phyloP scores from a whole-genome alignment of 441 rosid genomes.

The Kokia cookei region DNA sequence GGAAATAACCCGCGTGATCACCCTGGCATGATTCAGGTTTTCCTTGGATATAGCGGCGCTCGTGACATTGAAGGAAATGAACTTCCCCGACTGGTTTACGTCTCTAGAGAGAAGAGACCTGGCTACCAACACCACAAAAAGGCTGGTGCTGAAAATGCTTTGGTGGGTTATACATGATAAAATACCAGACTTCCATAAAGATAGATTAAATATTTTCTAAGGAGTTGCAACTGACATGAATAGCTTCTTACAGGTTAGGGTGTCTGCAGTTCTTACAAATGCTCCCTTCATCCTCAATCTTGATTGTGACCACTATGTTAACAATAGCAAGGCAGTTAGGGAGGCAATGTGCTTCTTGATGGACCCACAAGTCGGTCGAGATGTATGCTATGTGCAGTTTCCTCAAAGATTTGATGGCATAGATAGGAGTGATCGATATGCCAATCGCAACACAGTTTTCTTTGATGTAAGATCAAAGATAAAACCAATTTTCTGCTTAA shows the following conservation, averaged over 20 bases:
- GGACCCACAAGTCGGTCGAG: constrained; percentile 79
- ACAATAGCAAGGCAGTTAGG: constrained; percentile 80
- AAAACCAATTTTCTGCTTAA: constrained; percentile 3
- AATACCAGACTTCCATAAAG: background rate
- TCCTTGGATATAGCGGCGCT: constrained; percentile 87
- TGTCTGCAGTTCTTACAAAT: constrained; percentile 88
- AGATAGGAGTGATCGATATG: constrained; percentile 88
- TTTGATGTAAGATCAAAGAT: constrained; percentile 58
- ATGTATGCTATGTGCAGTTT: constrained; percentile 83
- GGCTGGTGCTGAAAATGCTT: constrained; percentile 93
- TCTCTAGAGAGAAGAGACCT: constrained; percentile 93
- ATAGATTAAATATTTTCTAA: background rate
- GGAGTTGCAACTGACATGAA: background rate
- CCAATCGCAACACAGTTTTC: constrained; percentile 87
- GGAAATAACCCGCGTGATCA: constrained; percentile 93
- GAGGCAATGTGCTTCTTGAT: constrained; percentile 95
- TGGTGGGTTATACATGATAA: constrained; percentile 35
- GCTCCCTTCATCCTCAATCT: constrained; percentile 96
- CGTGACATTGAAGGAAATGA: constrained; percentile 81
- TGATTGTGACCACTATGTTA: constrained; percentile 93
- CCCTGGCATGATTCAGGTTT: constrained; percentile 98
- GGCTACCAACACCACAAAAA: constrained; percentile 95
- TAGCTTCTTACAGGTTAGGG: constrained; percentile 60
- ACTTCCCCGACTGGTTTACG: constrained; percentile 85
- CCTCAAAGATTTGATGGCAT: constrained; percentile 97